A percentile compares a stretch with the other conserved stretches of the same genome.
phyloP scores from a whole-genome alignment of 2,329 filamentous ascomycete species.

The Aureobasidium sp. region DNA sequence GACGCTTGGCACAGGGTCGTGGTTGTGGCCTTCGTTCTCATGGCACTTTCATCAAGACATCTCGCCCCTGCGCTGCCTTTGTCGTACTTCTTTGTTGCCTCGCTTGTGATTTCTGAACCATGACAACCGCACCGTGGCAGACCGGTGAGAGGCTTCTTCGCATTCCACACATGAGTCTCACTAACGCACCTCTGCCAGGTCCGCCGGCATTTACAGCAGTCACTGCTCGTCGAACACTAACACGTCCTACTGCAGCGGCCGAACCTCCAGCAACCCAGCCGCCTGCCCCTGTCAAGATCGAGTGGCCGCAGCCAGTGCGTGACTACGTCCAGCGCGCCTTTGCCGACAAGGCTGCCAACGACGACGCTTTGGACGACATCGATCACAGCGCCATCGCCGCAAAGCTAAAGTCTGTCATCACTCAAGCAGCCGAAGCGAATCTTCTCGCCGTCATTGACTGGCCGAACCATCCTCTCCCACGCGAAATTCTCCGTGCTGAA shows the following conservation, averaged over 20 bases:
- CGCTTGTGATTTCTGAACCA: conserved; percentile 1
- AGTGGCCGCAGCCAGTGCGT: conserved; percentile 78
- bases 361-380: conserved; percentile 31
- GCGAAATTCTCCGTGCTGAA: conserved; percentile 71
- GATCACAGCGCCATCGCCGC: conserved; percentile 64
- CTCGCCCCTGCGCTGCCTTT: conserved; percentile 19
- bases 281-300: conserved; percentile 48
- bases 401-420: conserved; percentile 81
- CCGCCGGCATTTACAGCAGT: conserved; percentile 42
- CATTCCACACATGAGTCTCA: neutral
- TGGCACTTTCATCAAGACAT: too few species aligned
- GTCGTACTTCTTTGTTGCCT: conserved; percentile 19
- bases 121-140: conserved; percentile 17
- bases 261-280: conserved; percentile 20
- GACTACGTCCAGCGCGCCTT: conserved; percentile 87
- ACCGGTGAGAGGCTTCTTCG: neutral
- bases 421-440: conserved; percentile 66
- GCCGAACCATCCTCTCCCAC: conserved; percentile 75
- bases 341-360: conserved; percentile 52
- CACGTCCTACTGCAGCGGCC: conserved; percentile 18
- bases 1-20: conserved; percentile 5
- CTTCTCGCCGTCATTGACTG: conserved; percentile 71
- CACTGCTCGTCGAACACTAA: conserved; percentile 36
- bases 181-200: conserved; percentile 18
- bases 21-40: too few species aligned